Evolutionary conservation across 2,329 filamentous ascomycete species (phyloP).

Genomic region (Trichophyton benhamiae): DNA sequence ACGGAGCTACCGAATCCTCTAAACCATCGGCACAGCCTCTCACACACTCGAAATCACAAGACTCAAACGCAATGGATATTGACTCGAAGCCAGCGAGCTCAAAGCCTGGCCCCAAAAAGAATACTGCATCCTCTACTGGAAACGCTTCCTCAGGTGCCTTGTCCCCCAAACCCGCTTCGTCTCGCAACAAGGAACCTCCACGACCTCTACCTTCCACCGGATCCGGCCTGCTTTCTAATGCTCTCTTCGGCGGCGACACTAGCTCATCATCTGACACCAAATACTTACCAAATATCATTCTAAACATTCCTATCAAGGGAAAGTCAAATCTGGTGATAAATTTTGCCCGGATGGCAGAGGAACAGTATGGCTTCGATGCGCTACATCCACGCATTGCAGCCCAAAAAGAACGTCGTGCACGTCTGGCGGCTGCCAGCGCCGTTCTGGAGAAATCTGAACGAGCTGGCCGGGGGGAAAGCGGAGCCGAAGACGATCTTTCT

Average conservation of each 20-base stretch:
- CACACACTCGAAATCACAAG: slow-evolving; percentile 11
- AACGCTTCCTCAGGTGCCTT: slow-evolving; percentile 41
- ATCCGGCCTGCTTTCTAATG: slow-evolving; percentile 52
- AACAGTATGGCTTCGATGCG: slow-evolving; percentile 87
- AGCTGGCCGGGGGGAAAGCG: slow-evolving; percentile 64
- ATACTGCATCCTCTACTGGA: slow-evolving; percentile 31
- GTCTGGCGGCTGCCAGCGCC: slow-evolving; percentile 78
- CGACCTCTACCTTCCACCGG: slow-evolving; percentile 45
- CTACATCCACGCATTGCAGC: slow-evolving; percentile 83
- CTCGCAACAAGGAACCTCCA: slow-evolving; percentile 39
- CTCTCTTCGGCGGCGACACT: slow-evolving; percentile 45
- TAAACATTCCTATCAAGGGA: slow-evolving; percentile 69
- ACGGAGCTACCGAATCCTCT: background rate
- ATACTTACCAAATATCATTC: slow-evolving; percentile 62
- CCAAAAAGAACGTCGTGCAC: slow-evolving; percentile 72
- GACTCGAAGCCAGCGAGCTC: slow-evolving; percentile 9
- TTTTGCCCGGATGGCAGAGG: slow-evolving; percentile 85
- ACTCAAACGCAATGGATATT: slow-evolving; percentile 25
- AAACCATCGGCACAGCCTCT: background rate
- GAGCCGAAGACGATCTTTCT: slow-evolving; percentile 64
- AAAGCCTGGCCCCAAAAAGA: slow-evolving; percentile 15
- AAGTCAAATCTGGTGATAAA: slow-evolving; percentile 87
- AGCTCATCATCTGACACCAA: slow-evolving; percentile 33
- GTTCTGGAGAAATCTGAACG: slow-evolving; percentile 66
- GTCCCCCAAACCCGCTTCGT: slow-evolving; percentile 40